Base-by-base conservation (phyloP, 176 grass and related monocot species). In the Zoysia japonica region DNA sequence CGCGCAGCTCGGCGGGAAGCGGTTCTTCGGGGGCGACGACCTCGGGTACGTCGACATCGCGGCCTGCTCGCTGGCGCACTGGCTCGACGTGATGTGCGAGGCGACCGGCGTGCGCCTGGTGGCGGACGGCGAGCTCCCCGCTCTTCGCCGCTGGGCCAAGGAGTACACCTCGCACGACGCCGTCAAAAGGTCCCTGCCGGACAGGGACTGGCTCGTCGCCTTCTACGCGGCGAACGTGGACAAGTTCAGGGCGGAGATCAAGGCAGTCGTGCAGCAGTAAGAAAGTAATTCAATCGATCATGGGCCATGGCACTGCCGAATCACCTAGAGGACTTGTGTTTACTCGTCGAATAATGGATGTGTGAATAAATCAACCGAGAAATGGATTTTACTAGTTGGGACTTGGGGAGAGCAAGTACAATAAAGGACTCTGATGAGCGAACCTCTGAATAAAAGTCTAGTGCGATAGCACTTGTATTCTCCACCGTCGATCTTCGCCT, bases 11-110 rank as follows among this genome's bases (percentile, higher is more conserved):
- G 8, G 15, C 43, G 61, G 56, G 16, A 64, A 61, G 67, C 11
- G 62, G 13, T 72, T 71, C 71, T 83, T 87, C 8, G 61, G 77
- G 6, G 53, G 52, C 54, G 65, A 82, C 37, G 17, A 17, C 7
- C 13, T 87, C 5, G 72, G 78, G 11, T 16, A 50, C 70, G 2
- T 74, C 1, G 80, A 72, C 71, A 1, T 68, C 28, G 71, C 62
- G 56, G 50, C 20, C 48, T 56, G 9, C 44, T 8, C 3, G 11
- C 28, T 53, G 3, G 76, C 47, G 40, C 76, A 49, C 2, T 78
- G 76, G 62, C 61, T 67, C 10, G 12, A 39, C 10, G 11, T 11
- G 9, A 2, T 67, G 4, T 36, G 67, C 47, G 76, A 78, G 76
- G 62, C 65, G 5, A 19, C 76, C 4, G 76, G 47, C 39, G 48